Evolutionary conservation across 768 basidiomycete genomes (phyloP).

Genomic region (Udeniomyces megalosporus): DNA sequence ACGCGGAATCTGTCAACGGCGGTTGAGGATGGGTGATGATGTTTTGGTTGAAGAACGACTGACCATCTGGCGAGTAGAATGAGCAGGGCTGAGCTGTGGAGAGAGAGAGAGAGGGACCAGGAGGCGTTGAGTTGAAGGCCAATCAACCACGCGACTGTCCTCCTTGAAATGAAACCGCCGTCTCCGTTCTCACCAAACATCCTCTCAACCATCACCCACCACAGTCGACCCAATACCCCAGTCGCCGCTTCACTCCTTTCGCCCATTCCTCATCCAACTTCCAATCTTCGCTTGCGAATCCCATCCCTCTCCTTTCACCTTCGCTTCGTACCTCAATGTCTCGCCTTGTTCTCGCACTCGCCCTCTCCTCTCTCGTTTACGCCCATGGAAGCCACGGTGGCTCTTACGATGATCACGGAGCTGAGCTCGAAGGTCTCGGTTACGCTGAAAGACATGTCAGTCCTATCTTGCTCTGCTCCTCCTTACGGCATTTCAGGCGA

Average conservation of each 20-base stretch:
- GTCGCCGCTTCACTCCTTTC: neutral
- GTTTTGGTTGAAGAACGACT: neutral
- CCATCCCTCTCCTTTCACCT: neutral
- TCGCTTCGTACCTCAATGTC: constrained; percentile 1
- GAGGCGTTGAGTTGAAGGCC: neutral
- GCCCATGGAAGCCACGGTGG: constrained; percentile 11
- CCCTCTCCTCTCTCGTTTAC: neutral
- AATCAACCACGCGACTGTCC: neutral
- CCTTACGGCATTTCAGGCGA: neutral
- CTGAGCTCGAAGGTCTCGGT: neutral
- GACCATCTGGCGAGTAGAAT: no score
- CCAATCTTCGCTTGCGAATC: neutral
- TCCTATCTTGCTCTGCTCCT: no score
- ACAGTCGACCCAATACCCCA: neutral
- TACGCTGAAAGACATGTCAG: constrained; percentile 16
- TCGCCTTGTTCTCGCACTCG: neutral
- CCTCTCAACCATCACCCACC: no score
- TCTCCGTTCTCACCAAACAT: neutral
- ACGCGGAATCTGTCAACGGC: neutral
- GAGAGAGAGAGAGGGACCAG: neutral
- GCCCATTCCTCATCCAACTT: neutral
- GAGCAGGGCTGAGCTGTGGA: no score
- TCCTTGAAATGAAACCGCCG: neutral
- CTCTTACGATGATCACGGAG: constrained; percentile 14
- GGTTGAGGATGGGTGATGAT: no score